Evolutionary conservation across 805 yeast genomes (phyloP), one percentile per base, ranked within the genome.

Genomic region (Yarrowia yakushimensis): DNA sequence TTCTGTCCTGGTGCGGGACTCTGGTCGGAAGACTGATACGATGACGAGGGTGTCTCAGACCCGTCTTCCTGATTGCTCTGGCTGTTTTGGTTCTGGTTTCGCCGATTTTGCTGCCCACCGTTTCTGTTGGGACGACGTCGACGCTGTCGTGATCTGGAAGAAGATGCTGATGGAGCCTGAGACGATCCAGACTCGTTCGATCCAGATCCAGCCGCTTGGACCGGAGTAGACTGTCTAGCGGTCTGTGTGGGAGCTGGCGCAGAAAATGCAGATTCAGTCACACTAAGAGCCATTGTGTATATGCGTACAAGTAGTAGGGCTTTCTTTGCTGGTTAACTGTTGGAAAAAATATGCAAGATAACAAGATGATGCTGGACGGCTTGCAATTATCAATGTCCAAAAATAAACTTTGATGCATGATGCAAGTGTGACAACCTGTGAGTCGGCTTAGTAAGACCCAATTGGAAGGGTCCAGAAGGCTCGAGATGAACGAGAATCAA

Each of bases 61-160:
- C 34, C 34, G 5, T 15, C n/a, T 3, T 30, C 34, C 8, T 3
- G 34, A n/a, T 31, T 13, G 10, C 15, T 9, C 31, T 42, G 48
- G n/a, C 30, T 10, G 23, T 17, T 18, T n/a, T 43, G 50, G 17
- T 15, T 13, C 45, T 41, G 34, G n/a, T 45, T 45, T 10, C 50
- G 22, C 6, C 52, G 22, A 8, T 45, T 45, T 15, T 45, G 55
- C 30, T 33, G 39, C 3, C 55, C 55, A 12, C 55, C 55, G 25
- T 48, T 48, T 31, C 55, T 22, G 27, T 48, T 48, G n/a, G 55
- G 55, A 20, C 55, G 55, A 13, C 55, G 17, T 11, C 55, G 13
- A 5, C 55, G 27, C 28, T 48, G 55, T 31, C 55, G 18, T n/a
- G 39, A 31, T 31, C 55, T 22, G 1, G 34, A 31, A 22, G 54